These are phyloP conservation scores for Mucor circinelloides DNA, from an alignment of 371 early-diverging fungal species.

Conservation along the genomic window DNA sequence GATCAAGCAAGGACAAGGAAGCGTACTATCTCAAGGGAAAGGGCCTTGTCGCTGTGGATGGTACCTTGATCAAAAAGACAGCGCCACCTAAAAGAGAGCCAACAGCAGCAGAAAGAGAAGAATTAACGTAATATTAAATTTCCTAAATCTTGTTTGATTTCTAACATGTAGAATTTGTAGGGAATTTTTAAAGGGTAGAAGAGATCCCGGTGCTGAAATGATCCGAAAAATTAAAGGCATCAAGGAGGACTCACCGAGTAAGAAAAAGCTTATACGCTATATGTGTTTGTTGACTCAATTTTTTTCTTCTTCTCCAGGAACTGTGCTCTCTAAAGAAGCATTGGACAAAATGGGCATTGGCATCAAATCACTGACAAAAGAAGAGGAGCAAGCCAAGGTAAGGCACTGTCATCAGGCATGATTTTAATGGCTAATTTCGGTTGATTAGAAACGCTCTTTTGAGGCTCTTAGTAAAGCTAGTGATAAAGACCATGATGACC, in stretches of 20 bases:
- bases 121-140: constrained; percentile 10
- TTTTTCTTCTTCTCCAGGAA: constrained; percentile 4
- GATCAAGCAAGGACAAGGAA: constrained; percentile 17
- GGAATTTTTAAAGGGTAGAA: constrained; percentile 36
- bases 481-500: not conserved
- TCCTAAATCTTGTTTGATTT: constrained; percentile 3
- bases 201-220: constrained; percentile 46
- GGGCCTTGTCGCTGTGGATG: constrained; percentile 31
- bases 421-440: constrained; percentile 4
- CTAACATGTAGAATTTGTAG: constrained; percentile 20
- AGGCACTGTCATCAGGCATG: not conserved
- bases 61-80: constrained; percentile 18
- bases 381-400: constrained; percentile 45
- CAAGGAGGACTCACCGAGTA: constrained; percentile 31
- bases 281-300: not conserved
- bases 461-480: constrained; percentile 30
- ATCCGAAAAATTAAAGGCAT: constrained; percentile 43
- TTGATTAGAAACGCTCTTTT: constrained; percentile 37
- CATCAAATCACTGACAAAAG: constrained; percentile 16
- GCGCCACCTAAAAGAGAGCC: constrained; percentile 8
- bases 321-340: constrained; percentile 37
- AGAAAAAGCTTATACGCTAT: not conserved
- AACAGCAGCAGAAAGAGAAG: constrained; percentile 1
- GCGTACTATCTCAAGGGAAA: constrained; percentile 33
- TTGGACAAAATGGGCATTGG: constrained; percentile 38